Conservation (phyloP, 1,139 yeast genomes). For the Saccharomycopsis crataegensis region DNA sequence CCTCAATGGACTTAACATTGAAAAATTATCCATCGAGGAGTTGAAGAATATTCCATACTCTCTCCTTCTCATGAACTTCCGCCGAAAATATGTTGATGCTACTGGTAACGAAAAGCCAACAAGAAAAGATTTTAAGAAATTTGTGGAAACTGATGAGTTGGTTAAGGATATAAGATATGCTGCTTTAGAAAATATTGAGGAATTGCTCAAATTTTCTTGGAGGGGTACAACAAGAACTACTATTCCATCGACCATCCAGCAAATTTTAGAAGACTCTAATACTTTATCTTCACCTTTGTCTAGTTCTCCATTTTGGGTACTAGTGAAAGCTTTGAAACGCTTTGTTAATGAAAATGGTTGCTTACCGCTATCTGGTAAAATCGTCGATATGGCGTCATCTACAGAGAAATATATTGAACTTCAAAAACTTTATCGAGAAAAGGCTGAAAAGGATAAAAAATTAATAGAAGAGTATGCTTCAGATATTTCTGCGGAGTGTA, state of each 20-base stretch:
- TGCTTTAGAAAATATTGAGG: slow-evolving; percentile 56
- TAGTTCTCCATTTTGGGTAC: slow-evolving; percentile 49
- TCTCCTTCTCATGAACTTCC: slow-evolving; percentile 26
- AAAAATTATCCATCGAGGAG: slow-evolving; percentile 39
- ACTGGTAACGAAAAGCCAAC: slow-evolving; percentile 6
- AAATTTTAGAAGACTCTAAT: slow-evolving; percentile 29
- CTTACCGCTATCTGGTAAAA: slow-evolving; percentile 64
- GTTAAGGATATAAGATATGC: slow-evolving; percentile 33
- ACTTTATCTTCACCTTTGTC: slow-evolving; percentile 17
- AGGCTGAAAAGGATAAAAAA: slow-evolving; percentile 46
- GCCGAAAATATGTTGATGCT: neutral
- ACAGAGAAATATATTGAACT: slow-evolving; percentile 54
- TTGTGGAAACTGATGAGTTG: slow-evolving; percentile 24
- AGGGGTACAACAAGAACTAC: slow-evolving; percentile 34
- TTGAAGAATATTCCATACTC: slow-evolving; percentile 72
- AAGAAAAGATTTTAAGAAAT: slow-evolving; percentile 38
- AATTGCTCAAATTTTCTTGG: slow-evolving; percentile 57
- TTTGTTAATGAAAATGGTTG: slow-evolving; percentile 39
- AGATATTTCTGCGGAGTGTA: slow-evolving; percentile 22
- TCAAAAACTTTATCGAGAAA: slow-evolving; percentile 49
- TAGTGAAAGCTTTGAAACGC: slow-evolving; percentile 45
- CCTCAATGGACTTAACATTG: slow-evolving; percentile 45
- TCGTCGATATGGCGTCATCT: slow-evolving; percentile 89
- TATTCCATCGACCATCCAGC: slow-evolving; percentile 26
- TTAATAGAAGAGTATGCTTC: slow-evolving; percentile 30